Percentiles rank a stretch among this genome's conserved stretches.
Evolutionary conservation across 2,329 filamentous ascomycete genomes (phyloP).

Genomic region (Chaetomium globosum): DNA sequence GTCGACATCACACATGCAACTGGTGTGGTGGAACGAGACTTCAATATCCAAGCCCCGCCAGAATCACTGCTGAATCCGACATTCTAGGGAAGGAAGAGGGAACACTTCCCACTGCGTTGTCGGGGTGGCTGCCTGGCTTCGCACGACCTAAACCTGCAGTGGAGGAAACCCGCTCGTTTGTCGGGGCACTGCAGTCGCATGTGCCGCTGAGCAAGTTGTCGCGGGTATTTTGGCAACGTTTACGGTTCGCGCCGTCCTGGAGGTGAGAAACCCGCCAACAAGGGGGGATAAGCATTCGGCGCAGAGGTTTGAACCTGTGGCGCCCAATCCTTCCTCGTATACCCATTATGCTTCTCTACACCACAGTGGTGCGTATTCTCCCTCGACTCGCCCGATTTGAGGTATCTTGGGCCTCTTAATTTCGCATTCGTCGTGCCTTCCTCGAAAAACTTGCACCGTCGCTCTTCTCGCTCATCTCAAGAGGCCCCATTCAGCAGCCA

Average conservation of each 20-base stretch:
- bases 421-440: neutral
- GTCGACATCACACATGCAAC: neutral
- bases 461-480: neutral
- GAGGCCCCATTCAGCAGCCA: neutral
- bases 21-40: conserved; percentile 1
- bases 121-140: neutral
- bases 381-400: neutral
- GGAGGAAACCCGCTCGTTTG: conserved; percentile 8
- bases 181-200: conserved; percentile 18
- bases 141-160: neutral
- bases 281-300: neutral
- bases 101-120: neutral
- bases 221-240: neutral
- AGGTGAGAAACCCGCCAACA: neutral
- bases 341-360: neutral
- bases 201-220: conserved; percentile 10
- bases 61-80: neutral
- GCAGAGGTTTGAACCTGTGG: neutral
- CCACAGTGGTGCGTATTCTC: neutral
- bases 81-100: neutral
- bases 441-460: neutral
- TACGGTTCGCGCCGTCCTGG: neutral
- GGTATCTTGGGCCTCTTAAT: neutral
- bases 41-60: neutral
- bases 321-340: neutral